phyloP scores from a whole-genome alignment of 2,329 filamentous ascomycete species.

The Boeremia lycopersici region DNA sequence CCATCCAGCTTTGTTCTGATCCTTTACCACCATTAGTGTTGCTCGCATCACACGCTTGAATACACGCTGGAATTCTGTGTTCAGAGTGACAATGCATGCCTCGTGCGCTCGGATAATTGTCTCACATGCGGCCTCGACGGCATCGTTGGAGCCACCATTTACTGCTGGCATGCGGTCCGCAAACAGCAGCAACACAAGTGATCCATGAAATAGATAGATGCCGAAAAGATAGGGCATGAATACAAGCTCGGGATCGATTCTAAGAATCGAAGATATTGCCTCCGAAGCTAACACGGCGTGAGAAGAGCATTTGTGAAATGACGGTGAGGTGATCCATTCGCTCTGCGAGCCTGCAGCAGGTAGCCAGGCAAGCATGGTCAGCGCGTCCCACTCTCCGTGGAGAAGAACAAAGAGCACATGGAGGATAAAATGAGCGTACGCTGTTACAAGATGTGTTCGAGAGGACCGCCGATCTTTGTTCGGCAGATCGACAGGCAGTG shows the following conservation, averaged over 20 bases:
- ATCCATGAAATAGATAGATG: slow-evolving; percentile 3
- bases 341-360: neutral
- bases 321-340: slow-evolving; percentile 4
- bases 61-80: slow-evolving; percentile 2
- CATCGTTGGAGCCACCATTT: neutral
- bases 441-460: neutral
- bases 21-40: slow-evolving; percentile 3
- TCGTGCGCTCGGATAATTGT: slow-evolving; percentile 3
- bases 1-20: slow-evolving; percentile 2
- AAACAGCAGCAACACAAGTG: neutral
- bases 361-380: slow-evolving; percentile 6
- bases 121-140: slow-evolving; percentile 2
- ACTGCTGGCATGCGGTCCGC: slow-evolving; percentile 6
- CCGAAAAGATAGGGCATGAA: slow-evolving; percentile 6
- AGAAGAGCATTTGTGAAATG: slow-evolving; percentile 3
- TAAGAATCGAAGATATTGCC: neutral
- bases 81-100: slow-evolving; percentile 1
- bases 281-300: slow-evolving; percentile 1
- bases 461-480: neutral
- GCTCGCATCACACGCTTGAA: slow-evolving; percentile 2
- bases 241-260: neutral
- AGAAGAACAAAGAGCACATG: slow-evolving; percentile 1
- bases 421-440: slow-evolving; percentile 2
- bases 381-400: slow-evolving; percentile 2
- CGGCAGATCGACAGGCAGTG: neutral